A percentile compares a stretch with the other conserved stretches of the same genome.
These are phyloP conservation scores for Ceratocystis alfenasii DNA, from an alignment of 2,329 filamentous ascomycete species.

Conservation along the genomic window DNA sequence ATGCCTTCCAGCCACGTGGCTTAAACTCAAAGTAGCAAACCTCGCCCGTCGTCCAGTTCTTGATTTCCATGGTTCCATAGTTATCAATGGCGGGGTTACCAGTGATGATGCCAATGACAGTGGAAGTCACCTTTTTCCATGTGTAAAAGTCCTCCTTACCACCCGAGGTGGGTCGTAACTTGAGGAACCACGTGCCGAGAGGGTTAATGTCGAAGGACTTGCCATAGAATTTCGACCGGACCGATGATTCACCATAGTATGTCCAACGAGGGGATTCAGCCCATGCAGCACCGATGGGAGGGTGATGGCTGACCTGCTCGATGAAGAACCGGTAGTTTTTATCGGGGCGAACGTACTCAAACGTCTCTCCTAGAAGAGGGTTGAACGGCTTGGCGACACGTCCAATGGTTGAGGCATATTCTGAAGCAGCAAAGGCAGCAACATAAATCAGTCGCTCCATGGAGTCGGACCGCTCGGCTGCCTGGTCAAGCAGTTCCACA, in stretches of 20 bases:
- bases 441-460: slow-evolving; percentile 90
- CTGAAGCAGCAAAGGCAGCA: slow-evolving; percentile 86
- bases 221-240: slow-evolving; percentile 94
- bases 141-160: slow-evolving; percentile 82
- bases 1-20: slow-evolving; percentile 86
- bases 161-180: slow-evolving; percentile 61
- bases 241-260: slow-evolving; percentile 90
- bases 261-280: slow-evolving; percentile 91
- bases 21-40: slow-evolving; percentile 88
- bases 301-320: slow-evolving; percentile 96
- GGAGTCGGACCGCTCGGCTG: slow-evolving; percentile 72
- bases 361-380: slow-evolving; percentile 87
- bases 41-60: slow-evolving; percentile 93
- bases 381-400: slow-evolving; percentile 98
- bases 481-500: slow-evolving; percentile 77
- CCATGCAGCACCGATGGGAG: slow-evolving; percentile 83
- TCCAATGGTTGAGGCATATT: slow-evolving; percentile 93
- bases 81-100: slow-evolving; percentile 96
- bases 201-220: slow-evolving; percentile 97
- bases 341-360: slow-evolving; percentile 89
- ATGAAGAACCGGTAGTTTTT: slow-evolving; percentile 98
- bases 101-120: slow-evolving; percentile 96
- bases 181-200: slow-evolving; percentile 92
- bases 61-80: slow-evolving; percentile 92
- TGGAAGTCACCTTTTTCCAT: slow-evolving; percentile 97